Base-by-base conservation (phyloP, 805 yeast species). In the Grigorovia transvaalensis region DNA sequence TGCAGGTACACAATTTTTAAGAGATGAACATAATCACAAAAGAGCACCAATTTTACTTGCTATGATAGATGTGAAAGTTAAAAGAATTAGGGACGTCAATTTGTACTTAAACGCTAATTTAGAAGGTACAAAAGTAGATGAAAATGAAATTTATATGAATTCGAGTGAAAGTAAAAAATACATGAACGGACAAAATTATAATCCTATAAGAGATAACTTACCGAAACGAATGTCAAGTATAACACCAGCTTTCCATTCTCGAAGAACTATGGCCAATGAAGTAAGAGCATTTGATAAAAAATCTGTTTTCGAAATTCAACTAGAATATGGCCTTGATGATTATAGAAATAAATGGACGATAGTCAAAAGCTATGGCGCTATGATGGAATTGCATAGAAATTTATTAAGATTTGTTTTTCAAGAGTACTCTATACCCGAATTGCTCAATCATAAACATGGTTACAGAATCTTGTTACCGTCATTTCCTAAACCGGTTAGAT, bases 281-380 rank as follows among this genome's bases (percentile, higher is more conserved):
- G 12, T 8, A 15, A 67, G 75, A 1, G 74, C 71, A 53, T 75
- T 15, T 20, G 46, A 20, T 18, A 17, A 48, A 9, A 50, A 50
- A 9, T 17, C 55, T 12, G 40, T 53, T 50, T 85, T 78, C 58
- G 73, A 78, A 53, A 71, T 93, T n/a, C 86, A 84, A 48, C 71
- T 93, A 46, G 96, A 90, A 63, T 93, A 93, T 62, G 99, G 98
- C 7, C 79, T 89, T 35, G 96, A 96, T 1, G 78, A 81, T 6
- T 79, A 82, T 51, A 70, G 89, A 50, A 71, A 89, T 59, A 79
- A 79, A 58, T 93, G 99, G 99, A 73, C 83, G 1, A 78, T 93
- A 7, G 74, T 80, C 30, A 84, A 84, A 59, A 84, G 81, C 20
- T 79, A 83, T 47, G 80, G 81, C 58, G 96, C 89, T 55, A 72